These are phyloP conservation scores for Colletotrichum sp. DNA, from an alignment of 2,329 filamentous ascomycete genomes.

Conservation along the genomic window DNA sequence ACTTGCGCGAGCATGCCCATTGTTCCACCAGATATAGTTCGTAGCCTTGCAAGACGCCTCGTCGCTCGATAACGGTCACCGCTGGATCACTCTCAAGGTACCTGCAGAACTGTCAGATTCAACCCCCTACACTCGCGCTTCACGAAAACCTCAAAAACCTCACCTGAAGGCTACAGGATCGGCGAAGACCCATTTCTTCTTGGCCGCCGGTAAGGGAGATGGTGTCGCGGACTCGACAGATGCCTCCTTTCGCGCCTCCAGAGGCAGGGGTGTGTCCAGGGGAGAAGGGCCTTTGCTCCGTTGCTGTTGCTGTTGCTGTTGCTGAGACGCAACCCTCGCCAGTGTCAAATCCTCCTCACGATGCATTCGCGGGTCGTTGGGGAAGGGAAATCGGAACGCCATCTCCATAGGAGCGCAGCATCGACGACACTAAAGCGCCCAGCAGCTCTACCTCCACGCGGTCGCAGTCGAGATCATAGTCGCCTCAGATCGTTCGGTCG, in stretches of 20 bases:
- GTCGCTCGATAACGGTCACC: slow-evolving; percentile 76
- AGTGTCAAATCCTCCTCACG: slow-evolving; percentile 43
- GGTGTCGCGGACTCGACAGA: slow-evolving; percentile 10
- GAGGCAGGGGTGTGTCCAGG: slow-evolving; percentile 13
- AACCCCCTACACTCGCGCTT: neutral
- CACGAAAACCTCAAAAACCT: slow-evolving; percentile 30
- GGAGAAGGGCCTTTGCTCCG: slow-evolving; percentile 25
- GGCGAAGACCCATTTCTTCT: slow-evolving; percentile 59
- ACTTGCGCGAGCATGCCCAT: slow-evolving; percentile 91
- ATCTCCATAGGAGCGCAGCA: slow-evolving; percentile 29
- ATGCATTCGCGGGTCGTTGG: slow-evolving; percentile 35
- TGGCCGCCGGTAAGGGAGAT: slow-evolving; percentile 29
- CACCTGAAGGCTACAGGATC: slow-evolving; percentile 62
- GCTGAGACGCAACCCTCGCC: slow-evolving; percentile 33
- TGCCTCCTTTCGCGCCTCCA: slow-evolving; percentile 10
- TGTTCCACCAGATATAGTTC: slow-evolving; percentile 96
- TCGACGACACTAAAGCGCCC: slow-evolving; percentile 2
- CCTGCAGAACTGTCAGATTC: slow-evolving; percentile 36
- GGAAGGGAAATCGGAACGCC: slow-evolving; percentile 42
- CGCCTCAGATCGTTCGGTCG: neutral
- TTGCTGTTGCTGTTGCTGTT: neutral
- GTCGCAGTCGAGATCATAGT: slow-evolving; percentile 8
- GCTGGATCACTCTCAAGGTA: slow-evolving; percentile 87
- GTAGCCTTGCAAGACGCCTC: slow-evolving; percentile 77
- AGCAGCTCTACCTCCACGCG: slow-evolving; percentile 6